Evolutionary conservation across 1,139 yeast species (phyloP).

Genomic region (Geotrichum armillariae): DNA sequence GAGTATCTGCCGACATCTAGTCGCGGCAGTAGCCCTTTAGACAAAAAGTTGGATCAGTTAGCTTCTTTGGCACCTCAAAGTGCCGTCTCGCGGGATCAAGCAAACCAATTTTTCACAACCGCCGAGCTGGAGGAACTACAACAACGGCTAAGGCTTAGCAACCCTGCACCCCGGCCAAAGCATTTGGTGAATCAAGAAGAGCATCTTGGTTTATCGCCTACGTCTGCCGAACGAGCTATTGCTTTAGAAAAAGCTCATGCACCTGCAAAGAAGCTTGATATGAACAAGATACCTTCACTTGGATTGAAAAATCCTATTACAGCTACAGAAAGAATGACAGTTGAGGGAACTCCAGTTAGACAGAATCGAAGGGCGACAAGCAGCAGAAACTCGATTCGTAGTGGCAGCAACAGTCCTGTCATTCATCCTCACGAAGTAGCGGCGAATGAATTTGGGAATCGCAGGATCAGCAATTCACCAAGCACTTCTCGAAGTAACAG

Average conservation of each 20-base stretch:
- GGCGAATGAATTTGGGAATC: not conserved
- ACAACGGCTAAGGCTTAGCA: conserved; percentile 4
- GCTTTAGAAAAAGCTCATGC: conserved; percentile 5
- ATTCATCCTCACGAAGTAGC: conserved; percentile 9
- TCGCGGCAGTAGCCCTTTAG: not conserved
- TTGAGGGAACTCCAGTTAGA: not conserved
- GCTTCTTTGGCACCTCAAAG: not conserved
- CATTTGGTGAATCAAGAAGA: conserved; percentile 5
- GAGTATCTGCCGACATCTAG: too few species aligned
- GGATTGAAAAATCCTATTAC: not conserved
- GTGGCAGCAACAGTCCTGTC: conserved; percentile 10
- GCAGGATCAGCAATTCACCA: not conserved
- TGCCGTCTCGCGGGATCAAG: conserved; percentile 1
- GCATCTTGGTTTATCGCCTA: conserved; percentile 9
- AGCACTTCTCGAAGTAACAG: conserved; percentile 6
- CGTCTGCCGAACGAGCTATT: conserved; percentile 12
- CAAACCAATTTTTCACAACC: not conserved
- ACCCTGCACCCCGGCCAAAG: conserved; percentile 11
- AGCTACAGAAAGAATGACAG: not conserved
- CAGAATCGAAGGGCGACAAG: not conserved
- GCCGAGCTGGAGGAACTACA: conserved; percentile 9
- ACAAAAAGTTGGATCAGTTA: conserved; percentile 4
- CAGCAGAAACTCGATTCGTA: not conserved
- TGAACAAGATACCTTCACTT: not conserved
- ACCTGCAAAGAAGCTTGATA: not conserved